Evolutionary conservation across 805 yeast genomes (phyloP), one percentile per base, ranked within the genome.

Genomic region (Suhomyces emberorum): DNA sequence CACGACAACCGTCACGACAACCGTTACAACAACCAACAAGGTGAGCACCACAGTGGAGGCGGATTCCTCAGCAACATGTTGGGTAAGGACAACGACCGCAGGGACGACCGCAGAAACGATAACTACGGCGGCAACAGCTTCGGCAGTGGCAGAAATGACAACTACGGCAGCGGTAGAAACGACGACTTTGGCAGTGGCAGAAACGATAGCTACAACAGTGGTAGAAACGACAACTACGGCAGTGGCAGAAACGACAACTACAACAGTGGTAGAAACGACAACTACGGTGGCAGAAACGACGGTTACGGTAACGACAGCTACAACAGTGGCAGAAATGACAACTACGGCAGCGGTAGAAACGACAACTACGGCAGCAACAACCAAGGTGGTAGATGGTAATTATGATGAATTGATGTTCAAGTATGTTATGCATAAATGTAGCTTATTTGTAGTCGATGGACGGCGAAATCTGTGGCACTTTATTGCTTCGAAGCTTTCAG

Each of bases 371-470:
- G 40, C 22, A 36, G 43, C 27, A 32, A 29, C 19, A 35, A 31
- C 32, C 43, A 48, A 11, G 48, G 34, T 12, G 51, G 54, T 7
- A 42, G 48, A 18, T 36, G 35, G 35, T 36, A 31, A 35, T 2
- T 20, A n/a, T 14, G 12, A 16, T 30, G 16, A 16, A n/a, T n/a
- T n/a, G n/a, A n/a, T n/a, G n/a, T n/a, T n/a, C n/a, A n/a, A n/a
- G n/a, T n/a, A n/a, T n/a, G n/a, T n/a, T n/a, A n/a, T n/a, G n/a
- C n/a, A n/a, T n/a, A n/a, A n/a, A n/a, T n/a, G n/a, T n/a, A n/a
- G n/a, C n/a, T n/a, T n/a, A n/a, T n/a, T n/a, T n/a, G n/a, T n/a
- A n/a, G n/a, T n/a, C n/a, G n/a, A n/a, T n/a, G n/a, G n/a, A n/a
- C n/a, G n/a, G n/a, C n/a, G n/a, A n/a, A n/a, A n/a, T n/a, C n/a